Evolutionary conservation across 352 stramenopile species (phyloP).

Genomic region (Thalassiosira ordinaria): DNA sequence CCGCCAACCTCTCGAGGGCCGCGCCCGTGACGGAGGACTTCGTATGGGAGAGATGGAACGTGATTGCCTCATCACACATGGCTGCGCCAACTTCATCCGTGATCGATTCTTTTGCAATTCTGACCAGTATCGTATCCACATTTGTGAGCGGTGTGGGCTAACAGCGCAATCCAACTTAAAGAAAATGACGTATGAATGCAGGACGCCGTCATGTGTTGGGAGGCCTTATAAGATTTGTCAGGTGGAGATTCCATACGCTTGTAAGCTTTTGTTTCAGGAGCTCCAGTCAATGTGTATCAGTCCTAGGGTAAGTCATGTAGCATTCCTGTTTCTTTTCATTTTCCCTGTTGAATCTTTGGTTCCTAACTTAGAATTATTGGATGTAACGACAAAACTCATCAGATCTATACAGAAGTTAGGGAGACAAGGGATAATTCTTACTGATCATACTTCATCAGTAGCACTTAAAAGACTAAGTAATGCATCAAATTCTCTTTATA

Average conservation of each 20-base stretch:
- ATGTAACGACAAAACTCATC: no score
- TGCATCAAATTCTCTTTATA: conserved; percentile 18
- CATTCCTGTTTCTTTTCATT: neutral
- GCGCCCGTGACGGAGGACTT: conserved; percentile 96
- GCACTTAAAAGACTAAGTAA: conserved; percentile 7
- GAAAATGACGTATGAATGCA: conserved; percentile 99
- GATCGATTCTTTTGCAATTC: conserved; percentile 99
- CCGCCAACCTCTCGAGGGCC: conserved; percentile 98
- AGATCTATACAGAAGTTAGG: conserved; percentile 90
- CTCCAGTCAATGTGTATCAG: conserved; percentile 99
- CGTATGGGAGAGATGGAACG: conserved; percentile 99
- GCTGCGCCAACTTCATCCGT: conserved; percentile 98
- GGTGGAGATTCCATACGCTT: conserved; percentile 98
- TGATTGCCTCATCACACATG: conserved; percentile 99
- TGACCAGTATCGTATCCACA: conserved; percentile 98
- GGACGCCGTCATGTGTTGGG: conserved; percentile 82
- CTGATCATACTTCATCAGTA: conserved; percentile 28
- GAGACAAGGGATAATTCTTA: conserved; percentile 74
- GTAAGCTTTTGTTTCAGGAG: conserved; percentile 99
- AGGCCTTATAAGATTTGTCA: conserved; percentile 89
- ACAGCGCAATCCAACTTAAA: conserved; percentile 98
- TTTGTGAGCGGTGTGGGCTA: conserved; percentile 98
- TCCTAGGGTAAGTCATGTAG: conserved; percentile 81
- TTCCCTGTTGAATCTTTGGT: no score
- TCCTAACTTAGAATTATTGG: no score